Percentiles rank a stretch among this genome's conserved stretches.
These are phyloP conservation scores for Lantana camara DNA, from an alignment of 257 asterid genomes.

Conservation along the genomic window DNA sequence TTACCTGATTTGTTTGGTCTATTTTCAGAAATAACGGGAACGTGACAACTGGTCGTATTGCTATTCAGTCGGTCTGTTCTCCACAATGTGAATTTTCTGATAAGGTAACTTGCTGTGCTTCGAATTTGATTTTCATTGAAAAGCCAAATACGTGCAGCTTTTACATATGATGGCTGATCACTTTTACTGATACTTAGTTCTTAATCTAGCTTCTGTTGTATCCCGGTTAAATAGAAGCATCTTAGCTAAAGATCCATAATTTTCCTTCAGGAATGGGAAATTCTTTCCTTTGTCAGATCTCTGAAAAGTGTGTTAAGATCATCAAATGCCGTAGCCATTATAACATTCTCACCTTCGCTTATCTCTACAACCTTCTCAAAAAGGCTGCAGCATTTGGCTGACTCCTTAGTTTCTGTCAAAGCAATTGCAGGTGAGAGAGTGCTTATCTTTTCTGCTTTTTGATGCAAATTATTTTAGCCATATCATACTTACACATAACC, in stretches of 20 bases:
- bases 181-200: too few relatives aligned
- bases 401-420: slow-evolving; percentile 81
- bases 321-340: slow-evolving; percentile 85
- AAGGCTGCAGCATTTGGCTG: slow-evolving; percentile 97
- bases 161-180: not conserved
- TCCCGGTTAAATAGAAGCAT: too few relatives aligned
- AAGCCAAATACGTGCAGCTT: not conserved
- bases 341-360: slow-evolving; percentile 84
- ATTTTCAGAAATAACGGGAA: slow-evolving; percentile 56
- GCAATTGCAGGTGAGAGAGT: slow-evolving; percentile 74
- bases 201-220: too few relatives aligned
- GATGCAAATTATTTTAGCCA: not conserved
- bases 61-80: slow-evolving; percentile 87
- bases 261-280: slow-evolving; percentile 75
- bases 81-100: slow-evolving; percentile 86
- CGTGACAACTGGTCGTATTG: slow-evolving; percentile 65
- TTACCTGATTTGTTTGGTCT: slow-evolving; percentile 22
- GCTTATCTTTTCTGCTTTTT: slow-evolving; percentile 19
- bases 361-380: slow-evolving; percentile 67
- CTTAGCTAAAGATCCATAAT: slow-evolving; percentile 15
- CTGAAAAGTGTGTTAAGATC: slow-evolving; percentile 67
- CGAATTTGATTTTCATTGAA: not conserved
- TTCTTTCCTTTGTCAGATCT: slow-evolving; percentile 79
- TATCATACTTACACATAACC: not conserved
- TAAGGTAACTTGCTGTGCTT: slow-evolving; percentile 44